These are phyloP conservation scores for Elsinoe perseae DNA, from an alignment of 2,329 filamentous ascomycete species.

Conservation along the genomic window DNA sequence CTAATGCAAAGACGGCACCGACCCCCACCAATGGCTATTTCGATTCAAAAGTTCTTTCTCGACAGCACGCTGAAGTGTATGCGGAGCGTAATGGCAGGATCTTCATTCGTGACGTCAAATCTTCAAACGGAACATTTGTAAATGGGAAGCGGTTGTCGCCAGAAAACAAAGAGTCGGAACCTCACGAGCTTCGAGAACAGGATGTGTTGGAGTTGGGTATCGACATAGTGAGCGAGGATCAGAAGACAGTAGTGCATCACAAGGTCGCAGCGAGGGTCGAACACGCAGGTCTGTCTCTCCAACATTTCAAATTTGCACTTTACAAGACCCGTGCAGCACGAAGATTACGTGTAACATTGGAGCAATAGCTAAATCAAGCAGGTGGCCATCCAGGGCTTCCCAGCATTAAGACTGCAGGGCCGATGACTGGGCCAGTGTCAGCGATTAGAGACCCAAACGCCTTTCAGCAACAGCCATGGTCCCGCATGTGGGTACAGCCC, in stretches of 20 bases:
- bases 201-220: conserved; percentile 94
- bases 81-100: conserved; percentile 72
- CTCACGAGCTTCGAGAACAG: conserved; percentile 82
- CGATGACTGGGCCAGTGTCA: conserved; percentile 19
- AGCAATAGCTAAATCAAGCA: conserved; percentile 53
- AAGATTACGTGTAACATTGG: too few relatives aligned
- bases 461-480: conserved; percentile 57
- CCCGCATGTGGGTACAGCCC: conserved; percentile 78
- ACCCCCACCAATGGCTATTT: conserved; percentile 91
- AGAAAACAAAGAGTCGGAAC: conserved; percentile 93
- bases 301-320: too few relatives aligned
- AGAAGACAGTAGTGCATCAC: conserved; percentile 96
- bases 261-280: conserved; percentile 97
- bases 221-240: conserved; percentile 96
- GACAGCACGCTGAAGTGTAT: conserved; percentile 95
- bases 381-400: conserved; percentile 43
- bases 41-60: conserved; percentile 92
- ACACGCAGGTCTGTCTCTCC: conserved; percentile 75
- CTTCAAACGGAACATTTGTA: conserved; percentile 96
- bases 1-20: conserved; percentile 90
- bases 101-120: conserved; percentile 95
- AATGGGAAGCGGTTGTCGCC: conserved; percentile 84
- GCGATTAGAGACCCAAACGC: conserved; percentile 40
- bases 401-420: conserved; percentile 16
- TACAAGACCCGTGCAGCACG: too few relatives aligned